Conservation (phyloP, 169 alveolate species). For the Amoebophrya sp. region DNA sequence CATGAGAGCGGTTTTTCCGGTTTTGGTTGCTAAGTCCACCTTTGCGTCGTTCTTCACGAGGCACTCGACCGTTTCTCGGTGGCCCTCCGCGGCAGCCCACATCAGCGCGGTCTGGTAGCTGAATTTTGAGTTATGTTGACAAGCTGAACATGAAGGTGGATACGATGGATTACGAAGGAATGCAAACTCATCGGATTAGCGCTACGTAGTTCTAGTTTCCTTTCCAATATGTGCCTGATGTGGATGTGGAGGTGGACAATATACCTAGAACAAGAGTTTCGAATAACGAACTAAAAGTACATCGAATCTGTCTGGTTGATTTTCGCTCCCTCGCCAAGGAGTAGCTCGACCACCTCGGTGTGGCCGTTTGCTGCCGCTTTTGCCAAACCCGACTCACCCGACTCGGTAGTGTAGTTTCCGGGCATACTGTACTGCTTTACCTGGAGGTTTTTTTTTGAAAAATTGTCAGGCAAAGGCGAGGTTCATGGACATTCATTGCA, state of each 20-base stretch:
- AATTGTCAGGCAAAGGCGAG: too few species aligned
- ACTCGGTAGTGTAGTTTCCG: not conserved
- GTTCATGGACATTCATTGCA: too few species aligned
- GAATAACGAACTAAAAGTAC: not conserved
- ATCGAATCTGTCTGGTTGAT: not conserved
- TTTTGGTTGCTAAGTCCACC: not conserved
- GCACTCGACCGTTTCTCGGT: not conserved
- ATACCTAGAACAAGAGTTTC: not conserved
- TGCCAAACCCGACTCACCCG: not conserved
- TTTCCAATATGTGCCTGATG: too few species aligned
- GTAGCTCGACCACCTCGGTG: not conserved
- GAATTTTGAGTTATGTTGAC: too few species aligned
- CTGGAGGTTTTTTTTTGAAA: too few species aligned
- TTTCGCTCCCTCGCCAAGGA: not conserved
- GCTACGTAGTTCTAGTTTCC: not conserved
- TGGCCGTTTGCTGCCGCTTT: not conserved
- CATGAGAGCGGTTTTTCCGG: not conserved
- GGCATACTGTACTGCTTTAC: not conserved
- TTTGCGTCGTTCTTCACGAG: not conserved
- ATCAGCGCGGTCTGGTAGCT: not conserved
- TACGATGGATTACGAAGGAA: too few species aligned
- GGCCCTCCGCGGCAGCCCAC: not conserved
- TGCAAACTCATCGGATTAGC: too few species aligned
- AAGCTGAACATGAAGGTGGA: too few species aligned
- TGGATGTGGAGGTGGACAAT: too few species aligned